Base-by-base conservation (phyloP, 345 rosid genomes). In the Lagerstroemia speciosa region DNA sequence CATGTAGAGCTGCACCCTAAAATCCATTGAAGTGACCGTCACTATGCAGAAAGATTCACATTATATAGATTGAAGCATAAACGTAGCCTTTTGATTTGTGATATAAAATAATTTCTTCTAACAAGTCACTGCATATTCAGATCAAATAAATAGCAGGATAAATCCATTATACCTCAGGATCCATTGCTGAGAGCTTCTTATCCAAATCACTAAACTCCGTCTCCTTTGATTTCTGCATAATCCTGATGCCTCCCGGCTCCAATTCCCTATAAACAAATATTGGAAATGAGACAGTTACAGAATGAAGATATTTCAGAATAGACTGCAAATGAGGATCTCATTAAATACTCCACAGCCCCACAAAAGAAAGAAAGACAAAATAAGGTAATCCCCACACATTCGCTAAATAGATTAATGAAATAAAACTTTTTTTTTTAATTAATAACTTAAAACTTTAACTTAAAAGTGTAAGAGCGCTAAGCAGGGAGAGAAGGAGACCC, bases 1-100 rank as follows among this genome's bases (percentile, higher is more conserved):
- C 87, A 73, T 91, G 98, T 70, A 91, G 78, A 75, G 82, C 71
- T 67, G 78, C 71, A 68, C 97, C 98, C 97, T 91, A 86, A 64
- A 57, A 69, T 14, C 32, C 57, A 66, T 15, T 33, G 58, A 32
- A 65, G 65, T 34, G 37, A 52, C 43, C 61, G 63, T 60, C 55
- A n/a, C 60, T 55, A 48, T 57, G 37, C 16, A 67, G 16, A 45
- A 15, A 24, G 24, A 19, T 53, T 53, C 12, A 53, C 8, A 30
- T 27, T 14, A 58, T 58, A 58, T 2, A 8, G 34, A 58, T 27
- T 0, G 57, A 20, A 5, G 33, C 63, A 58, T 3, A 58, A 58
- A 58, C 7, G 34, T 8, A 58, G 29, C 63, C 34, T 58, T 27
- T 8, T 12, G 24, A 48, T 8, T 24, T 19, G 55, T 24, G 20